Base-by-base conservation (phyloP, 495 filamentous ascomycete genomes). In the Penicillium canariense region DNA sequence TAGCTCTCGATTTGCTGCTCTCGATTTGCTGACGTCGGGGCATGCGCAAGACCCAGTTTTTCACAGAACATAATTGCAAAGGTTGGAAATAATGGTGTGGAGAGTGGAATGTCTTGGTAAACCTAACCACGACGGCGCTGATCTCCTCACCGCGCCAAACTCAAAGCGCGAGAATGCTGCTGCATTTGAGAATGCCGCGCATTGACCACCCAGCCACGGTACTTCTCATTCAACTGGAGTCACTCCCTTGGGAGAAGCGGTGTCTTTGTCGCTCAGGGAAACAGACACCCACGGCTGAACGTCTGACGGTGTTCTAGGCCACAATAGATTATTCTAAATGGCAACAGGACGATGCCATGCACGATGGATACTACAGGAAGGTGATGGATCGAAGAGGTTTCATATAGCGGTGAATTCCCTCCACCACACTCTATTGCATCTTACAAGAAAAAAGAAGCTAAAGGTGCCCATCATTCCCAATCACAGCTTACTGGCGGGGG, bases 401-500 rank as follows among this genome's bases (percentile, higher is more conserved):
- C 35, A 31, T 6, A 40, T 40, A 15, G 49, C 49, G 36, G 36
- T 30, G 26, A 40, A 39, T 27, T 30, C 20, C 25, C 38, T 27
- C 36, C 28, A 43, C 28, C n/a, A 32, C 27, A 26, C 36, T 60
- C 58, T 60, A 54, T 58, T 47, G 28, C 32, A 49, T 53, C 42
- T 44, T 43, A 52, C 45, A 39, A 52, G 18, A 15, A 49, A 45
- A 47, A 11, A 58, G 42, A 48, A 22, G 7, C 2, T 18, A 14
- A 9, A 35, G 42, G 34, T 12, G 39, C 14, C 2, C 38, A 51
- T 61, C n/a, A 36, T 23, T 6, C n/a, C 15, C 47, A n/a, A 22
- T 60, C 32, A 76, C 38, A 77, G 66, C 67, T 76, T 77, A 61
- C 71, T 74, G 20, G 68, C 62, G 38, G 65, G 55, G 30, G 62